These are phyloP conservation scores for Aspergillus kassunensis DNA, from an alignment of 495 filamentous ascomycete genomes.

Conservation along the genomic window DNA sequence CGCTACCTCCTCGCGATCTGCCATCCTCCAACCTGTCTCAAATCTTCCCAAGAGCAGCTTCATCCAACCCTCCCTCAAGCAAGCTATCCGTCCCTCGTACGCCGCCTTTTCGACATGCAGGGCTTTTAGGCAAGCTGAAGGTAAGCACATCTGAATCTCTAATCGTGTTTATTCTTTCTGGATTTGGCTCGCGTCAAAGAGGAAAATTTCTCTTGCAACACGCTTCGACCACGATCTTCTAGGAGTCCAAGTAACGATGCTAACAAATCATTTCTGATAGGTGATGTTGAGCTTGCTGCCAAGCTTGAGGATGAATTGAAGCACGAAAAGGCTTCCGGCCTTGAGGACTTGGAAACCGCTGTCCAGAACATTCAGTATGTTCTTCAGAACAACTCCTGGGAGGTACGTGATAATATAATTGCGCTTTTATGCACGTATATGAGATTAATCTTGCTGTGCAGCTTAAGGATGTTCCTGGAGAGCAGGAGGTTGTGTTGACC, in stretches of 20 bases:
- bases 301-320: constrained; percentile 48
- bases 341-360: constrained; percentile 45
- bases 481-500: constrained; percentile 81
- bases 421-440: background rate
- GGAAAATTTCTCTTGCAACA: background rate
- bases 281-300: constrained; percentile 44
- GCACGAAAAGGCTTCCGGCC: constrained; percentile 42
- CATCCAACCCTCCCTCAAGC: constrained; percentile 48
- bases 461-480: constrained; percentile 72
- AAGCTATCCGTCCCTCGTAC: constrained; percentile 50
- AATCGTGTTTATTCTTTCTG: too few relatives aligned
- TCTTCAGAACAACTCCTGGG: constrained; percentile 67
- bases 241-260: too few relatives aligned
- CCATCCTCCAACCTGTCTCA: constrained; percentile 44
- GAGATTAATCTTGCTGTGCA: constrained; percentile 23
- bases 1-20: constrained; percentile 45
- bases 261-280: constrained; percentile 19
- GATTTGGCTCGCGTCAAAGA: background rate
- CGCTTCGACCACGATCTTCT: too few relatives aligned
- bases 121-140: constrained; percentile 54
- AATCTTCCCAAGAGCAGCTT: constrained; percentile 41
- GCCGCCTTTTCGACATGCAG: constrained; percentile 72
- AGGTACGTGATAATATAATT: constrained; percentile 35
- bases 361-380: constrained; percentile 72
- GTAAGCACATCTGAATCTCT: constrained; percentile 29